Evolutionary conservation across 1,139 yeast species (phyloP), one percentile per base, ranked within the genome.

Genomic region (Saccharomyces hybrid): DNA sequence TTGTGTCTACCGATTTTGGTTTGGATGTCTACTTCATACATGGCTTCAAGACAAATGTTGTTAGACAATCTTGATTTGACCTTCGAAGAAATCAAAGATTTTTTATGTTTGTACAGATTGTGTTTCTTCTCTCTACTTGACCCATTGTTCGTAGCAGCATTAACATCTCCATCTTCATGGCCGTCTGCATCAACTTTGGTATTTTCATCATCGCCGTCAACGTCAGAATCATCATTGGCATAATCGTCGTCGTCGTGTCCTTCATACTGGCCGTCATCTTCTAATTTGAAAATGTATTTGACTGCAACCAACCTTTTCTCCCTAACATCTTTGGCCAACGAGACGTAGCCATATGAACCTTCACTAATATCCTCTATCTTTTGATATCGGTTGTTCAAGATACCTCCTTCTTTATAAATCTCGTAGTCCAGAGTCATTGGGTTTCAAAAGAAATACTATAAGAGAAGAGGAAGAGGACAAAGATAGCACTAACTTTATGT

Each of bases 281-380:
- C 72, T 46, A 67, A 57, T 54, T 75, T 74, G 64, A 74, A 75
- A 58, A 90, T 86, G 68, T 88, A 88, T 71, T 91, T 91, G 59
- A 91, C 83, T 2, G 97, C 97, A 32, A 87, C 96, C 54, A 87
- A 72, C 53, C 76, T 73, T 60, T 80, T 75, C 50, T 75, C 72
- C 30, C 74, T 67, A 4, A 79, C 74, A 69, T 91, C 97, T 64
- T 83, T 83, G 5, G 97, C 97, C 34, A 91, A 78, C 1, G 95
- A 84, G 7, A 91, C 98, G 53, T 87, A 80, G 48, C 98, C 98
- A 70, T 89, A 91, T 0, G 97, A 89, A 41, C 98, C 98, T 70
- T 88, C 93, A 69, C 93, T 88, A 57, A 91, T 81, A 65, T 86
- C 91, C 54, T 85, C 83, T 14, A 89, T 78, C 65, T 85, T 84